phyloP scores from a whole-genome alignment of 352 stramenopile genomes.

The Phytopythium helicoides region DNA sequence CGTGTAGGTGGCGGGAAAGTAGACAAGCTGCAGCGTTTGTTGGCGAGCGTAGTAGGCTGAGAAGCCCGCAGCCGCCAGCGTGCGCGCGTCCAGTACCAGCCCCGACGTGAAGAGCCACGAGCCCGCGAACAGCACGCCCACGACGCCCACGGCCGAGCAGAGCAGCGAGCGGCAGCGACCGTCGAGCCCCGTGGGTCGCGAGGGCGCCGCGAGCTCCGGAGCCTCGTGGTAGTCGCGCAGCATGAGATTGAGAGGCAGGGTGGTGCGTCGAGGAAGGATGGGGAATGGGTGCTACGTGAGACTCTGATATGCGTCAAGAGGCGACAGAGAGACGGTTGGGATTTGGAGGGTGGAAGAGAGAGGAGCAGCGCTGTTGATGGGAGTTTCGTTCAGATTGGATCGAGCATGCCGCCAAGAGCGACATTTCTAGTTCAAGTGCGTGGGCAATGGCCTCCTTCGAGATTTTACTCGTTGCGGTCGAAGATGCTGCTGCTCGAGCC shows the following conservation, averaged over 20 bases:
- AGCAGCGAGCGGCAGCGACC: constrained; percentile 1
- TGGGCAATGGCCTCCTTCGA: no score
- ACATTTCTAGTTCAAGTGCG: no score
- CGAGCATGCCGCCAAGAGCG: no score
- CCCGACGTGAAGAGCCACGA: constrained; percentile 6
- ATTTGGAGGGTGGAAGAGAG: no score
- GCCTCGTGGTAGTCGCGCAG: constrained; percentile 3
- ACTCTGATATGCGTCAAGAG: no score
- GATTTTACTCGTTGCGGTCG: no score
- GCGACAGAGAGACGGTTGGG: no score
- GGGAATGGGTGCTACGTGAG: no score
- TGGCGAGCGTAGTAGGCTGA: neutral
- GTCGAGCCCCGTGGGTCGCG: neutral
- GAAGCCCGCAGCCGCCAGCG: constrained; percentile 3
- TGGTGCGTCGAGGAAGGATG: no score
- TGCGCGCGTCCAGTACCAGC: constrained; percentile 4
- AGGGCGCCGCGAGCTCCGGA: neutral
- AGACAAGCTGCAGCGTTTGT: constrained; percentile 1
- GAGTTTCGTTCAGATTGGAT: no score
- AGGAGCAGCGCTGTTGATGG: no score
- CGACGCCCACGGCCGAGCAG: constrained; percentile 1
- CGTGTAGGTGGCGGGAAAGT: constrained; percentile 3
- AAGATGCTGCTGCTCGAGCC: constrained; percentile 47
- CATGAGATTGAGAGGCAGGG: no score
- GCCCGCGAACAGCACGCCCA: constrained; percentile 3